These are phyloP conservation scores for Oryza glumipatula DNA, from an alignment of 176 grass and related monocot genomes.

Conservation along the genomic window DNA sequence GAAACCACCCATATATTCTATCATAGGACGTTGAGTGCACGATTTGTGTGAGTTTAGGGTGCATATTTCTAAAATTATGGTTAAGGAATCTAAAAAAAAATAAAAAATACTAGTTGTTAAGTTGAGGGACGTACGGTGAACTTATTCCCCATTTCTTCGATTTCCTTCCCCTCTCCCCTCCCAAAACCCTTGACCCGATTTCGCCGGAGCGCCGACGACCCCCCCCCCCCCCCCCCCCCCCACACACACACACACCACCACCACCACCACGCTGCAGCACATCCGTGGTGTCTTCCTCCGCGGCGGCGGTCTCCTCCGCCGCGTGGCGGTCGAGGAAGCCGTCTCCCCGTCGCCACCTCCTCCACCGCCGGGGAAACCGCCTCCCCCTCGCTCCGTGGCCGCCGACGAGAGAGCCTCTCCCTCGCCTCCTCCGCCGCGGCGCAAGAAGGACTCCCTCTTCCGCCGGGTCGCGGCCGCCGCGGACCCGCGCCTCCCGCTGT, in stretches of 20 bases:
- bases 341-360: no score
- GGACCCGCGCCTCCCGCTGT: constrained; percentile 31
- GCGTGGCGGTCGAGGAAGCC: not conserved
- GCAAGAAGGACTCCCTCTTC: constrained; percentile 11
- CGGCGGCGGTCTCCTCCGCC: not conserved
- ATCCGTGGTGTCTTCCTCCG: constrained; percentile 19
- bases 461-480: constrained; percentile 27
- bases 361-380: no score
- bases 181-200: constrained; percentile 1
- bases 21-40: no score
- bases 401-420: not conserved
- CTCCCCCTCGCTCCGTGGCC: not conserved
- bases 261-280: constrained; percentile 5
- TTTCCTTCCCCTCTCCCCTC: constrained; percentile 3
- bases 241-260: no score
- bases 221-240: no score
- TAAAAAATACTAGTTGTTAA: no score
- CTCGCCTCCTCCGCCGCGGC: not conserved
- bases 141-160: not conserved
- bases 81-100: no score
- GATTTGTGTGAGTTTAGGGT: no score
- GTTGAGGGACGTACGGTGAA: no score
- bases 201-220: constrained; percentile 24
- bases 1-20: no score
- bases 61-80: no score